Base-by-base conservation (phyloP, 768 basidiomycete genomes). In the Panaeolus cyanescens region DNA sequence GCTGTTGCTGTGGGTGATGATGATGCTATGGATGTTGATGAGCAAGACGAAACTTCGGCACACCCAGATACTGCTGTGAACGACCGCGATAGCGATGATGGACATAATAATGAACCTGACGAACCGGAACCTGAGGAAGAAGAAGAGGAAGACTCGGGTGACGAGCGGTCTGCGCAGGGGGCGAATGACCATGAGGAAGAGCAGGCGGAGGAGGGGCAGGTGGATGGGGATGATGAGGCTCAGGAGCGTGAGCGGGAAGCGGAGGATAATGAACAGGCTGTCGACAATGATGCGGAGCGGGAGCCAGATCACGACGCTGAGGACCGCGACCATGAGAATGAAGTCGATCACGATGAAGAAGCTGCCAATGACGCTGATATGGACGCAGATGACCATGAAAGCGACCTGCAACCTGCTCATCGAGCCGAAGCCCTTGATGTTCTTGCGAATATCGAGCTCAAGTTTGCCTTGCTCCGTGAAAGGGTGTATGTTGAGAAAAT, bases 401-500 rank as follows among this genome's bases (percentile, higher is more conserved):
- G 68, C 20, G 93, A 95, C 62, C 75, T 92, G 58, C 91, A 92
- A 62, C 90, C 90, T 45, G 90, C 89, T 0, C 91, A 93, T 71
- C 83, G 93, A 20, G 89, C 88, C 3, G 95, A 96, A 68, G 95
- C 95, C 0, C 82, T 99, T 60, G 94, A 95, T 61, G 89, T 90
- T 0, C 78, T 98, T 6, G 90, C 96, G 3, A 83, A 81, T 45
- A 96, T 99, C 66, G 96, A 99, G 70, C 86, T 98, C 75, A 93
- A 92, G 69, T 97, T 95, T 73, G 95, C 96, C 0, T 75, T 91
- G 32, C 74, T 98, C 59, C 78, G 96, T 53, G 95, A 98, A 71
- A 81, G 87, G 55, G 80, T 98, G 15, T 98, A 96, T 72, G 81
- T 98, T 19, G 96, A 99, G 76, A 92, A 95, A 72, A 95, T 98